Conservation (phyloP, 345 rosid species). For the Reutealis trisperma region DNA sequence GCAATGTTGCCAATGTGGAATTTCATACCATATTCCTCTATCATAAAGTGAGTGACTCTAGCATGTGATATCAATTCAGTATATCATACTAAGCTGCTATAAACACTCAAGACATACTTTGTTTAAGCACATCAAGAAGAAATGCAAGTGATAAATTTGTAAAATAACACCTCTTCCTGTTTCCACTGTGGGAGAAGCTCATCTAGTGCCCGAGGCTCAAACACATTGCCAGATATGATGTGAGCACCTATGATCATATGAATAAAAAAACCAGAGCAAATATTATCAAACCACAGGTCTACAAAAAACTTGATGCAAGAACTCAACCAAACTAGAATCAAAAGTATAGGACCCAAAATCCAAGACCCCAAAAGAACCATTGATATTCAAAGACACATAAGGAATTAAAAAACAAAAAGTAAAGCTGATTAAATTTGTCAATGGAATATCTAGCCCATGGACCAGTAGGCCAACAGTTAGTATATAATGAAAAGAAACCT, state of each 20-base stretch:
- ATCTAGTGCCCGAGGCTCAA: constrained; percentile 83
- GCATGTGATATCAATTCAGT: background rate
- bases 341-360: background rate
- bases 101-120: background rate
- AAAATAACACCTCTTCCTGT: constrained; percentile 68
- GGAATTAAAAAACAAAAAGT: background rate
- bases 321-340: background rate
- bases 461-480: background rate
- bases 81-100: background rate
- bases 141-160: background rate
- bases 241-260: constrained; percentile 70
- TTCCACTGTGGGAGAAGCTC: constrained; percentile 94
- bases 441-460: background rate
- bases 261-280: background rate
- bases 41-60: background rate
- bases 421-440: background rate
- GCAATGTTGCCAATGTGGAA: background rate
- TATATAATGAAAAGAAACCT: background rate
- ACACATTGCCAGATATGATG: constrained; percentile 82
- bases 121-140: background rate
- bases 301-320: constrained; percentile 17
- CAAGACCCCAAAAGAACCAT: background rate
- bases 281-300: background rate
- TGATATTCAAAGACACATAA: background rate
- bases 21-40: background rate